Evolutionary conservation across 441 rosid genomes (phyloP).

Genomic region (Oxalis stricta): DNA sequence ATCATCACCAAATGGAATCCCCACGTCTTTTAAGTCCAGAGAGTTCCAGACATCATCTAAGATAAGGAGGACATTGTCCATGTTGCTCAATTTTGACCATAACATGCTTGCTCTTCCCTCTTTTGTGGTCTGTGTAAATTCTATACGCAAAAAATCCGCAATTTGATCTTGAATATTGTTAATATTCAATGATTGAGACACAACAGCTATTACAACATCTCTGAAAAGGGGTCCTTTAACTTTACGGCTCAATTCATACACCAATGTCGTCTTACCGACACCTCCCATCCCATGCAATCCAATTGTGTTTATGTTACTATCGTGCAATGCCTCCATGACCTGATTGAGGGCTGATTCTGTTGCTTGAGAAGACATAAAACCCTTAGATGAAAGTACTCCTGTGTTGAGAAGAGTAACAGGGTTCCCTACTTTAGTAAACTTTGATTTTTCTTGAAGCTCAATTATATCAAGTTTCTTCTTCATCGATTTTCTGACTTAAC

Average conservation of each 20-base stretch:
- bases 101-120: neutral
- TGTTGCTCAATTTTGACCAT: neutral
- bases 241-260: neutral
- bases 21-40: neutral
- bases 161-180: neutral
- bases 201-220: neutral
- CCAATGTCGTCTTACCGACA: slow-evolving; percentile 12
- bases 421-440: neutral
- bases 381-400: no score
- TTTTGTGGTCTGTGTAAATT: neutral
- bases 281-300: slow-evolving; percentile 7
- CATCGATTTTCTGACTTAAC: neutral
- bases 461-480: neutral
- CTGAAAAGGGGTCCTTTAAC: neutral
- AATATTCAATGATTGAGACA: neutral
- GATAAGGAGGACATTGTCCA: slow-evolving; percentile 4
- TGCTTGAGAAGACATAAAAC: neutral
- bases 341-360: neutral
- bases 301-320: neutral
- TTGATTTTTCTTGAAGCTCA: neutral
- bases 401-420: neutral
- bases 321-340: neutral
- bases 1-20: slow-evolving; percentile 4
- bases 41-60: slow-evolving; percentile 8
- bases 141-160: neutral